A percentile compares a stretch with the other conserved stretches of the same genome.
phyloP scores from a whole-genome alignment of 371 early-diverging fungal species.

The Lichtheimia corymbifera region DNA sequence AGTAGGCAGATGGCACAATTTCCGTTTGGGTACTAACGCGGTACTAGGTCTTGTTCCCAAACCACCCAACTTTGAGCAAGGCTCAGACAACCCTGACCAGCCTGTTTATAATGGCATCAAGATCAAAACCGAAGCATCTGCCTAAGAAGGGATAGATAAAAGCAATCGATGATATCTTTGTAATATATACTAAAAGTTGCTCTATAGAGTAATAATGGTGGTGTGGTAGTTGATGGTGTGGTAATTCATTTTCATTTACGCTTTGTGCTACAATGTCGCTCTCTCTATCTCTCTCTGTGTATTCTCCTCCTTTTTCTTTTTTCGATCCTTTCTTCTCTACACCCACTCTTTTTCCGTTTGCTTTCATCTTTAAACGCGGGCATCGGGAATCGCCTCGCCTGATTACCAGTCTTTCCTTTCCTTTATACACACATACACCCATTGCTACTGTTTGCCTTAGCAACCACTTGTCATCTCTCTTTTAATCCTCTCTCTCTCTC shows the following conservation, averaged over 20 bases:
- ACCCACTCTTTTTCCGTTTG: slow-evolving; percentile 9
- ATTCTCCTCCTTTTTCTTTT: neutral
- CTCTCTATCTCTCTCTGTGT: neutral
- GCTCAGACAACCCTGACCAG: slow-evolving; percentile 38
- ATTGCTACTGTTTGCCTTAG: too few relatives aligned
- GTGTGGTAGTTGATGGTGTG: too few relatives aligned
- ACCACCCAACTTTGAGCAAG: slow-evolving; percentile 67
- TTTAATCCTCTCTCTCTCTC: neutral
- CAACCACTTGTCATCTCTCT: neutral
- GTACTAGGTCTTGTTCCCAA: slow-evolving; percentile 66
- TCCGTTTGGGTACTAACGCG: too few relatives aligned
- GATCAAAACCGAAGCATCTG: slow-evolving; percentile 21
- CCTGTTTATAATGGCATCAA: slow-evolving; percentile 25
- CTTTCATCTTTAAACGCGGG: slow-evolving; percentile 11
- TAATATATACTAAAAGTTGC: neutral
- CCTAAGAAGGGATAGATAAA: slow-evolving; percentile 9
- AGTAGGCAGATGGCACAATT: slow-evolving; percentile 14
- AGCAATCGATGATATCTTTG: neutral
- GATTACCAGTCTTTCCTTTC: slow-evolving; percentile 3
- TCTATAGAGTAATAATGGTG: neutral
- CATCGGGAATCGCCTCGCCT: slow-evolving; percentile 10
- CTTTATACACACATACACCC: neutral
- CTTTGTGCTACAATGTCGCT: too few relatives aligned
- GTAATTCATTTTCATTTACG: too few relatives aligned
- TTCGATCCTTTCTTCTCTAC: neutral